phyloP scores from a whole-genome alignment of 495 filamentous ascomycete species.

The Chaetomidium leptoderma region DNA sequence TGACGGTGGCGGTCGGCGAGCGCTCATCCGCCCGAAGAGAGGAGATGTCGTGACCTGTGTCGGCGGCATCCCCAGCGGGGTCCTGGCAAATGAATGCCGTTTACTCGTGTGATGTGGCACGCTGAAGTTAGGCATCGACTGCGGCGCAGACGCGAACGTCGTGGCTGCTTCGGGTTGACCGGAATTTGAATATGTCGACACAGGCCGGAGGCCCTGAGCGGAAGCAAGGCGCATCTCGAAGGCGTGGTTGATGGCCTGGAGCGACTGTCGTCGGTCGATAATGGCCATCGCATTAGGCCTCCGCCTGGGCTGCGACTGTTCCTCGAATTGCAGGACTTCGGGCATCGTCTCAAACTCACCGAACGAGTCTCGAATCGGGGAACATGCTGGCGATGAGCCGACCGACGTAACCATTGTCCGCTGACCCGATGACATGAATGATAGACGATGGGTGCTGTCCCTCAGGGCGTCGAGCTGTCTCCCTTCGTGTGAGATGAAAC shows the following conservation, averaged over 20 bases:
- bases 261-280: constrained; percentile 48
- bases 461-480: constrained; percentile 48
- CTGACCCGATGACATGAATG: constrained; percentile 57
- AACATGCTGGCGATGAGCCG: constrained; percentile 50
- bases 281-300: constrained; percentile 53
- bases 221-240: constrained; percentile 36
- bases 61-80: constrained; percentile 16
- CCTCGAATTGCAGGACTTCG: constrained; percentile 25
- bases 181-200: constrained; percentile 21
- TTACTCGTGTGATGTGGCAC: constrained; percentile 42
- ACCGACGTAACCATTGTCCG: constrained; percentile 53
- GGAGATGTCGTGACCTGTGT: constrained; percentile 8
- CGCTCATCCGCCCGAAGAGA: constrained; percentile 15
- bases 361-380: constrained; percentile 46
- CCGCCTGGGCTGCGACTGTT: constrained; percentile 34
- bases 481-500: constrained; percentile 47
- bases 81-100: constrained; percentile 38
- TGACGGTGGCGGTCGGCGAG: constrained; percentile 41
- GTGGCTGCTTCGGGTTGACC: constrained; percentile 20
- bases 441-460: constrained; percentile 55
- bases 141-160: constrained; percentile 11
- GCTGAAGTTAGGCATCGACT: constrained; percentile 45
- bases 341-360: constrained; percentile 34
- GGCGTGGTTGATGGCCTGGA: constrained; percentile 45
- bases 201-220: constrained; percentile 23